A percentile compares a stretch with the other conserved stretches of the same genome.
These are phyloP conservation scores for Colletotrichum navitas DNA, from an alignment of 2,329 filamentous ascomycete species.

Conservation along the genomic window DNA sequence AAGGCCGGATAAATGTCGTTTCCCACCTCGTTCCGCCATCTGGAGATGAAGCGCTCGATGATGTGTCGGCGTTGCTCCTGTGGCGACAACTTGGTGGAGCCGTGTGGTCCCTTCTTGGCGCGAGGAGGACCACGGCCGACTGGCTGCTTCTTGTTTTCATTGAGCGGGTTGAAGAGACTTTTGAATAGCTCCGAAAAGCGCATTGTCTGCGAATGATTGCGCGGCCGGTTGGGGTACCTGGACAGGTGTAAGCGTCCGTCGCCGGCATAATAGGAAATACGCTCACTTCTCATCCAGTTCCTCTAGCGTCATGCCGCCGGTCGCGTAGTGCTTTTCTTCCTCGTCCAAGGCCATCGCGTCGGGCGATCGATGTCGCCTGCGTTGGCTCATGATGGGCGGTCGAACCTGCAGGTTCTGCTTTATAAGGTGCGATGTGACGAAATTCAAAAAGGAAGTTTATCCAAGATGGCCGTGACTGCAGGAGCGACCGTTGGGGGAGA, in stretches of 20 bases:
- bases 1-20: constrained; percentile 94
- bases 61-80: constrained; percentile 85
- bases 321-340: constrained; percentile 65
- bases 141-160: constrained; percentile 83
- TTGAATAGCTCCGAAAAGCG: constrained; percentile 85
- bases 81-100: constrained; percentile 71
- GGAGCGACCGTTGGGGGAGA: not conserved
- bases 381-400: constrained; percentile 51
- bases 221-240: constrained; percentile 85
- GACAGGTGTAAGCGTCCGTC: constrained; percentile 35
- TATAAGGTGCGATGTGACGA: not conserved
- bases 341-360: constrained; percentile 61
- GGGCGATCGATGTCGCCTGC: constrained; percentile 46
- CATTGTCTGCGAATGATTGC: constrained; percentile 82
- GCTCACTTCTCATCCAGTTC: constrained; percentile 61
- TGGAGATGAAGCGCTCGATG: constrained; percentile 86
- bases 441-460: too few relatives aligned
- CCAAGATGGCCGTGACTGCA: too few relatives aligned
- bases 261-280: not conserved
- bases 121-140: constrained; percentile 66
- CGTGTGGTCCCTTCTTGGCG: constrained; percentile 71
- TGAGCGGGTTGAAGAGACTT: constrained; percentile 83
- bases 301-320: constrained; percentile 53
- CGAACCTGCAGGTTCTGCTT: not conserved
- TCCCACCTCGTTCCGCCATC: constrained; percentile 90